Conservation (phyloP, 73 alveolate genomes). For the Stentor roeselii region DNA sequence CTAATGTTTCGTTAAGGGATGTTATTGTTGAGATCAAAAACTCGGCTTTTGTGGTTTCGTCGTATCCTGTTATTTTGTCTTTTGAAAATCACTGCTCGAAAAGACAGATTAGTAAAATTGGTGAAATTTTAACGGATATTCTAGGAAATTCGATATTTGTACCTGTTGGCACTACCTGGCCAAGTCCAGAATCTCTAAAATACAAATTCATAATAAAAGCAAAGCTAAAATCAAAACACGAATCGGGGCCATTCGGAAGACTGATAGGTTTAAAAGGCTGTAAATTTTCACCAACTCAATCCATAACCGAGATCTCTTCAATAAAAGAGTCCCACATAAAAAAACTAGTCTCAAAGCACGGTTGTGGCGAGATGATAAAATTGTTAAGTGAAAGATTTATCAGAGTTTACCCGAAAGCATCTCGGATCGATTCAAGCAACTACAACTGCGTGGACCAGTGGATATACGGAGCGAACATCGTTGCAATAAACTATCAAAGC, state of each 20-base stretch:
- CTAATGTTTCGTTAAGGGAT: slow-evolving; percentile 69
- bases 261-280: background rate
- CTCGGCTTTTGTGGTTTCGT: slow-evolving; percentile 70
- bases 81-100: slow-evolving; percentile 83
- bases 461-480: slow-evolving; percentile 77
- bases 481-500: slow-evolving; percentile 87
- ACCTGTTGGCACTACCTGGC: slow-evolving; percentile 38
- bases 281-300: background rate
- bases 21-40: slow-evolving; percentile 68
- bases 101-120: slow-evolving; percentile 74
- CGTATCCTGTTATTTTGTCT: slow-evolving; percentile 82
- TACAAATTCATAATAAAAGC: slow-evolving; percentile 75
- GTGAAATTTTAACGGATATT: slow-evolving; percentile 53
- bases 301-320: slow-evolving; percentile 42
- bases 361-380: slow-evolving; percentile 46
- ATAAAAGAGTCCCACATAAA: slow-evolving; percentile 67
- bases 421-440: slow-evolving; percentile 76
- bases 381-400: slow-evolving; percentile 57
- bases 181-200: slow-evolving; percentile 77
- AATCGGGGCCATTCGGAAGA: background rate
- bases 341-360: slow-evolving; percentile 37
- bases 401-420: slow-evolving; percentile 90
- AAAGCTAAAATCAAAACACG: slow-evolving; percentile 30
- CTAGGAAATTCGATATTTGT: slow-evolving; percentile 64
- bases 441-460: slow-evolving; percentile 77